Evolutionary conservation across 768 basidiomycete species (phyloP), one percentile per base, ranked within the genome.

Genomic region (Boletus vermiculosoides): DNA sequence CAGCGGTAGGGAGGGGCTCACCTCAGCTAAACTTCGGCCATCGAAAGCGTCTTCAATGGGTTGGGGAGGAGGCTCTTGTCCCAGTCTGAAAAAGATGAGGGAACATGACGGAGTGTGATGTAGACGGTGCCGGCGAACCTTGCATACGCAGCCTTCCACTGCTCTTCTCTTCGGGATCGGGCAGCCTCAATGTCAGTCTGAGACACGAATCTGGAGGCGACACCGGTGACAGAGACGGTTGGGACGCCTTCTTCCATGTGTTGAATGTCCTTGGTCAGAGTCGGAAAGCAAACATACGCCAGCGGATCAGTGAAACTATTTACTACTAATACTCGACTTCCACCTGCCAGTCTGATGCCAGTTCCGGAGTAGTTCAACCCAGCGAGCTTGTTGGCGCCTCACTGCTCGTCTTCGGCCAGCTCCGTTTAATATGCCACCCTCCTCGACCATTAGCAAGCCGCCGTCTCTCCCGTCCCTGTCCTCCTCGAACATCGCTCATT

Each of bases 141-240:
- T 42, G 91, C 92, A 72, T 93, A 94, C 28, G 92, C 92, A 15
- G 91, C 92, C 66, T 87, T 90, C 92, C 92, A 94, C 64, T 92
- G 89, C 64, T 90, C 90, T 7, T 94, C 92, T 59, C 85, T 77
- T 31, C 84, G 78, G 8, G 81, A 77, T 53, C 83, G 88, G 37
- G 89, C 89, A 22, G 79, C 75, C 39, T 93, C 92, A 45, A 94
- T 73, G 52, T 94, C 92, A 16, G 80, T 79, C 71, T 90, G 84
- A 42, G 91, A 85, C 60, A 94, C 83, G 73, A 94, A 94, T 53
- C 92, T 86, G 42, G 90, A 90, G 69, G 90, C 89, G 45, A 93
- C 91, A 37, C 80, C 80, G 65, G 83, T 83, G 10, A 83, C 75
- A 10, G 88, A 81, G 54, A 93, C 81, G 41, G 87, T 89, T 40